Evolutionary conservation across 2,329 filamentous ascomycete genomes (phyloP), one percentile per base, ranked within the genome.

Genomic region (Alternaria angustiovoidea): DNA sequence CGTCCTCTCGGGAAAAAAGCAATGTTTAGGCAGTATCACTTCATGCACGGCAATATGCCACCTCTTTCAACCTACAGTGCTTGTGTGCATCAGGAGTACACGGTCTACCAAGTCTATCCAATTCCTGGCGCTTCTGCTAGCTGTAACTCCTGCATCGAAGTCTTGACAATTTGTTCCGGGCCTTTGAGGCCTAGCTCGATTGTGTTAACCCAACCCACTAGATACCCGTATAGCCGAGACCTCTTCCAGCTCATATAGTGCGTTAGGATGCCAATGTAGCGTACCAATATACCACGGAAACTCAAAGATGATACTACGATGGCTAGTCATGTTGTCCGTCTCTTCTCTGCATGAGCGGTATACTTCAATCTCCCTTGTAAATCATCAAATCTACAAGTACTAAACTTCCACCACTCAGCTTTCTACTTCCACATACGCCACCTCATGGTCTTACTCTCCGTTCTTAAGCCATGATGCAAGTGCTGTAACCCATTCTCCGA

Each of bases 391-490:
- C 61, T 62, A 48, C 61, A 64, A 18, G 57, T 58, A 49, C 53
- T 51, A 62, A 70, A 71, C 53, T 63, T 63, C 64, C 67, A 72
- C 65, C 64, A 70, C n/a, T 52, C 57, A 30, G 20, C 38, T 52
- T 70, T 54, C 64, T 89, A 87, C 34, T 87, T 90, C 84, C 81
- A 62, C 89, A 89, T 71, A 84, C 90, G 26, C 82, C 88, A 56
- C 55, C 80, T 82, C 16, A 89, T 90, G 72, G 90, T 89, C 77
- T 81, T 83, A 57, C 89, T 83, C 67, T 90, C 88, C 1, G 88
- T 1, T 61, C 89, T 89, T 61, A 87, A 61, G 9, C 63, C 26
- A 11, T 61, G 60, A 11, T 61, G 64, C 30, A 67, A 64, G 65
- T 52, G 12, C 61, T 51, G 6, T 12, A 47, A 14, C 6, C 66